Evolutionary conservation across 176 grass and related monocot genomes (phyloP).

Genomic region (Eragrostis curvula): DNA sequence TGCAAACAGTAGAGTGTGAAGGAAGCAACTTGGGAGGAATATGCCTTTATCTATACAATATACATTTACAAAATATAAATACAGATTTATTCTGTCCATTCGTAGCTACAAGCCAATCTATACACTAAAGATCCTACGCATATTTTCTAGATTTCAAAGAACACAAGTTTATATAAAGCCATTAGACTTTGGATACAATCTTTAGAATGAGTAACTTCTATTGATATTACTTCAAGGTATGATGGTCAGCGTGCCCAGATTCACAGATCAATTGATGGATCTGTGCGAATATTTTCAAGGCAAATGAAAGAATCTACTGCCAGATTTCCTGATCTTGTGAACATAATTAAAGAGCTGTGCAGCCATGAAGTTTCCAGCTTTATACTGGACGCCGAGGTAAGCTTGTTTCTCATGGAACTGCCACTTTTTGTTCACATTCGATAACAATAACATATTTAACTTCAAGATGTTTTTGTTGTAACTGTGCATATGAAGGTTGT

Average conservation of each 20-base stretch:
- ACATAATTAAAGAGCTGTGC: slow-evolving; percentile 79
- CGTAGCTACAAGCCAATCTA: slow-evolving; percentile 34
- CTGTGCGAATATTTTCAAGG: slow-evolving; percentile 86
- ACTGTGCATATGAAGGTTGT: slow-evolving; percentile 68
- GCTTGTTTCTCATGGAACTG: slow-evolving; percentile 30
- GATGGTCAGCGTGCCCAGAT: slow-evolving; percentile 99
- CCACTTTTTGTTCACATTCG: slow-evolving; percentile 18
- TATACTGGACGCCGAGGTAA: slow-evolving; percentile 91
- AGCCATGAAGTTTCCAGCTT: slow-evolving; percentile 64
- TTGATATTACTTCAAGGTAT: slow-evolving; percentile 66
- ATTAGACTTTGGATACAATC: not conserved
- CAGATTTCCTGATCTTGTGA: slow-evolving; percentile 84
- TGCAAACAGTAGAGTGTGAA: not conserved
- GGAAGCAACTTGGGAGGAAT: not conserved
- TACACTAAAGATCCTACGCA: not conserved
- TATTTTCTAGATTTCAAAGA: slow-evolving; percentile 7
- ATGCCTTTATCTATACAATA: no score
- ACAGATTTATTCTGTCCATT: slow-evolving; percentile 7
- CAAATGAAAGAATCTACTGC: slow-evolving; percentile 99
- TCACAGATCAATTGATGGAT: slow-evolving; percentile 82
- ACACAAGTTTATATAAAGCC: slow-evolving; percentile 24
- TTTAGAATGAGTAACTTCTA: not conserved
- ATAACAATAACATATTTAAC: slow-evolving; percentile 21
- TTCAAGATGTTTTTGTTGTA: slow-evolving; percentile 36
- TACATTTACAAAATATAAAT: not conserved